phyloP scores from a whole-genome alignment of 805 yeast species.

The Zygosaccharomyces gambellarensis region DNA sequence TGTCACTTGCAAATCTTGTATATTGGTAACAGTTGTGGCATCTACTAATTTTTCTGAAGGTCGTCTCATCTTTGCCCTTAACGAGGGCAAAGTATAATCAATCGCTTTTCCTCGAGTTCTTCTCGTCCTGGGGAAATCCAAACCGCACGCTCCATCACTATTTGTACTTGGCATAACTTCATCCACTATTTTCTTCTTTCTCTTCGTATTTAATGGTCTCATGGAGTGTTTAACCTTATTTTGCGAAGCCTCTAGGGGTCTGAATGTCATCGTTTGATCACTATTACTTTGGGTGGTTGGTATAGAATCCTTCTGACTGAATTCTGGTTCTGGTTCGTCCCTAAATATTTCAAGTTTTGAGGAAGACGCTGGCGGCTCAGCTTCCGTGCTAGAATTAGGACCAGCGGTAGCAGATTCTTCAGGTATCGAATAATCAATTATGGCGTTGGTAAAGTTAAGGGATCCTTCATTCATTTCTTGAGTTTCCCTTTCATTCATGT shows the following conservation, averaged over 20 bases:
- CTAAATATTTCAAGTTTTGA: conserved; percentile 27
- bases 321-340: conserved; percentile 16
- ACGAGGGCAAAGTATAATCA: conserved; percentile 63
- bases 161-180: conserved; percentile 38
- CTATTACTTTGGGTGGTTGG: not conserved
- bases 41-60: conserved; percentile 54
- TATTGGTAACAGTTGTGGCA: conserved; percentile 45
- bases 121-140: conserved; percentile 34
- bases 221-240: conserved; percentile 30
- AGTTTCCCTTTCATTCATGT: not conserved
- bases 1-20: conserved; percentile 33
- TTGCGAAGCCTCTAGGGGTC: conserved; percentile 15
- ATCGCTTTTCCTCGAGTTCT: conserved; percentile 54
- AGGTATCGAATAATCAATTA: conserved; percentile 33
- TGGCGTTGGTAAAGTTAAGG: conserved; percentile 27
- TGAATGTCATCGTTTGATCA: conserved; percentile 19
- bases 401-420: conserved; percentile 20
- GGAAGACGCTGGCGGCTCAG: conserved; percentile 16
- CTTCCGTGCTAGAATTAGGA: conserved; percentile 4
- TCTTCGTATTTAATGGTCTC: conserved; percentile 30
- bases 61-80: conserved; percentile 65
- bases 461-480: conserved; percentile 10
- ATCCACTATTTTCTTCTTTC: conserved; percentile 32
- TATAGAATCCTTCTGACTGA: not conserved
- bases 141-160: conserved; percentile 18